Evolutionary conservation across 345 rosid genomes (phyloP), one percentile per base, ranked within the genome.

Genomic region (Hypericum perforatum): DNA sequence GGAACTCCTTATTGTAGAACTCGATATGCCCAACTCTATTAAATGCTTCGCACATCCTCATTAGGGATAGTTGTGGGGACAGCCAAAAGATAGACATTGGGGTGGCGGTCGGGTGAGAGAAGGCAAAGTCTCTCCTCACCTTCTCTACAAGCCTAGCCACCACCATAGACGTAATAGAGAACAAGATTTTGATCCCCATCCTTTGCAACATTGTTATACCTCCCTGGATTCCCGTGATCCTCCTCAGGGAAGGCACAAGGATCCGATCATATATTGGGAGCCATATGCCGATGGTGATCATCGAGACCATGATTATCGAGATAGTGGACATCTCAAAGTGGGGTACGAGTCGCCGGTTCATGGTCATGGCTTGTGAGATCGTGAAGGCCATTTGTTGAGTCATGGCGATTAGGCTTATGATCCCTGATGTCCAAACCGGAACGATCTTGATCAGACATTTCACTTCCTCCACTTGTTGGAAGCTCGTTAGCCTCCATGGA

Each of bases 1-100:
- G 82, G 7, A 73, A 76, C 57, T 76, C 66, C 53, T 46, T 62
- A 63, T 76, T 76, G 10, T 54, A 76, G 36, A 76, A 70, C 45
- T 76, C 78, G 7, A 65, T 67, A 9, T 62, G 69, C 9, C 78
- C 81, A 1, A 67, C 47, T 0, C 53, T 10, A 6, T 37, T 36
- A 56, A 67, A 72, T 7, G 70, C 66, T 45, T 76, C 77, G 9
- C 62, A 61, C 0, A 72, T 49, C 0, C 76, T 74, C 56, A 70
- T 56, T 5, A 70, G 5, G 53, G 46, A 55, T 32, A 72, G 73
- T 11, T 70, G 75, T 5, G 78, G 75, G 12, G 54, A 53, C 11
- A 73, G 57, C 81, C 81, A 76, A 37, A 76, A 11, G 22, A 62
- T 67, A 2, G 76, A 67, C 60, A 73, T 53, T 14, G 71, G 61